Conservation (phyloP, 306 rosid genomes). For the Hippophae rhamnoides region DNA sequence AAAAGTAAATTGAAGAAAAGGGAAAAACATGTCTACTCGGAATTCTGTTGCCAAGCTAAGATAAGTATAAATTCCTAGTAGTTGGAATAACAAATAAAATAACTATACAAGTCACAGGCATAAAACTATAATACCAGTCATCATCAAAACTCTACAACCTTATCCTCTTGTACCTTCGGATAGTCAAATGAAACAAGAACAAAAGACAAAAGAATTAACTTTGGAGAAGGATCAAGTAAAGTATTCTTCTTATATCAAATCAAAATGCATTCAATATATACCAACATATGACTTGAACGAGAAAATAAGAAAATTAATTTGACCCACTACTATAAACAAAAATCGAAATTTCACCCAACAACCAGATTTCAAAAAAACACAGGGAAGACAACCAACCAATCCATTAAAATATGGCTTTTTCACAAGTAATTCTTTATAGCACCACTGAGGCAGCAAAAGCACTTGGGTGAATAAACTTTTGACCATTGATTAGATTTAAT, state of each 20-base stretch:
- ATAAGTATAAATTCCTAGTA: too few species aligned
- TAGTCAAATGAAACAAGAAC: constrained; percentile 5
- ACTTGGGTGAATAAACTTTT: too few species aligned
- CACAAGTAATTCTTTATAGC: too few species aligned
- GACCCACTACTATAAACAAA: not conserved
- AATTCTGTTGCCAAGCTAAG: too few species aligned
- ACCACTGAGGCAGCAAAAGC: not conserved
- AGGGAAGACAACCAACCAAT: constrained; percentile 22
- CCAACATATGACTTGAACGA: constrained; percentile 22
- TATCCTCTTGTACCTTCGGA: constrained; percentile 19
- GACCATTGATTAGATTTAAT: too few species aligned
- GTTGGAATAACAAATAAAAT: not conserved
- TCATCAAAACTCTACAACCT: constrained; percentile 14
- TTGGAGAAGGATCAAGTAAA: constrained; percentile 30
- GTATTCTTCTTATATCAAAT: constrained; percentile 26
- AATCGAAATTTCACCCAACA: constrained; percentile 3
- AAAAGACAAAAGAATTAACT: constrained; percentile 10
- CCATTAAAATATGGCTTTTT: constrained; percentile 11
- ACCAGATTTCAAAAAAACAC: constrained; percentile 14
- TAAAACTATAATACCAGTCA: constrained; percentile 12
- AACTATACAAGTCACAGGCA: constrained; percentile 13
- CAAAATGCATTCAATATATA: constrained; percentile 22
- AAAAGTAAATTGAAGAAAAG: too few species aligned
- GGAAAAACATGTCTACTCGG: too few species aligned
- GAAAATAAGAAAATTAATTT: constrained; percentile 12